phyloP scores from a whole-genome alignment of 768 basidiomycete genomes.

The Pleurotus cornucopiae region DNA sequence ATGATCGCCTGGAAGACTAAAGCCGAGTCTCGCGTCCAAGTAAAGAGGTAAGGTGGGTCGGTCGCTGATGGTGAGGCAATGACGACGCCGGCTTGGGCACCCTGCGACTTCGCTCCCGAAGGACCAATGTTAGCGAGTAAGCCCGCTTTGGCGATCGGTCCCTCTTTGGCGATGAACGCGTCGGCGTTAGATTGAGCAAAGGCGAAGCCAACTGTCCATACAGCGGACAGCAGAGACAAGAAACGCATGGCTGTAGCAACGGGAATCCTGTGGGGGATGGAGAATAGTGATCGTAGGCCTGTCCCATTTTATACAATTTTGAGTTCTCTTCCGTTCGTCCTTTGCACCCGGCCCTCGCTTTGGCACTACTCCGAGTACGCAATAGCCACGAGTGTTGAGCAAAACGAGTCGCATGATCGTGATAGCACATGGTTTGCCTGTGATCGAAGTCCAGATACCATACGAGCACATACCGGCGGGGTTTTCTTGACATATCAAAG shows the following conservation, averaged over 20 bases:
- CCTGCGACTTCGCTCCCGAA: constrained; percentile 37
- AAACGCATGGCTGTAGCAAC: neutral
- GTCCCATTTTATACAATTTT: neutral
- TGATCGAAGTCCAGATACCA: constrained; percentile 3
- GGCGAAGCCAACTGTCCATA: neutral
- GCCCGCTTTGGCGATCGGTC: constrained; percentile 32
- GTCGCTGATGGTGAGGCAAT: constrained; percentile 43
- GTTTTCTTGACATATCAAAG: neutral
- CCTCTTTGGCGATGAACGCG: constrained; percentile 20
- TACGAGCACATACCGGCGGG: constrained; percentile 5
- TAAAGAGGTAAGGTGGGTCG: constrained; percentile 56
- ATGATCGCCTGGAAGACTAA: constrained; percentile 52
- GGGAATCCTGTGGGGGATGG: neutral
- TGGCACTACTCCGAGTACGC: neutral
- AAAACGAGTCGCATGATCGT: constrained; percentile 5
- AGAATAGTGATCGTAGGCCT: neutral
- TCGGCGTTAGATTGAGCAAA: neutral
- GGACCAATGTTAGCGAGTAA: constrained; percentile 61
- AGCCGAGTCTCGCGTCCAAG: constrained; percentile 69
- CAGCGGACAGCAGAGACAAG: neutral
- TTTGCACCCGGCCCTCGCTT: neutral
- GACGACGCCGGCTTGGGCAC: constrained; percentile 44
- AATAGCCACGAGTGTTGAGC: neutral
- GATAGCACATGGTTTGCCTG: constrained; percentile 3
- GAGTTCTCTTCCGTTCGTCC: neutral